Evolutionary conservation across 2,329 filamentous ascomycete genomes (phyloP).

Genomic region (Penicillium nordicum): DNA sequence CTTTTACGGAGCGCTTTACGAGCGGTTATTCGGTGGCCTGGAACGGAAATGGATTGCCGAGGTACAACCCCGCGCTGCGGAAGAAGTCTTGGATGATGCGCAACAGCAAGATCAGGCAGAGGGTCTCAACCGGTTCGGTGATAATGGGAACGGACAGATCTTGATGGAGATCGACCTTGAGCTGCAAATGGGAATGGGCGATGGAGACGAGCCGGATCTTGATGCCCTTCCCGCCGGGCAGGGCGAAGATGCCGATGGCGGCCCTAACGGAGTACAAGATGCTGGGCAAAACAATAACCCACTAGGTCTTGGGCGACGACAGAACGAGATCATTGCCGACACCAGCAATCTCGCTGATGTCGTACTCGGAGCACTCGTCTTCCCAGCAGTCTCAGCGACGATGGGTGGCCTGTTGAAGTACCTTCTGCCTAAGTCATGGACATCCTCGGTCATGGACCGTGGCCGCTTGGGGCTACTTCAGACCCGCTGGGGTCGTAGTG

Average conservation of each 20-base stretch:
- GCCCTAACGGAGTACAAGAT: constrained; percentile 26
- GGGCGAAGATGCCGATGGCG: constrained; percentile 23
- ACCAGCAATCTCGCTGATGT: constrained; percentile 57
- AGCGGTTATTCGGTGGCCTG: constrained; percentile 54
- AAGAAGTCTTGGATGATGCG: constrained; percentile 35
- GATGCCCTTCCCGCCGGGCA: constrained; percentile 24
- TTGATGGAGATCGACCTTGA: constrained; percentile 51
- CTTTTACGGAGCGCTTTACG: constrained; percentile 62
- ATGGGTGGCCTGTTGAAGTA: constrained; percentile 72
- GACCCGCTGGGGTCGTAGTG: constrained; percentile 80
- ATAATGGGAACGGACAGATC: constrained; percentile 40
- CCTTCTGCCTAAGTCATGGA: constrained; percentile 66
- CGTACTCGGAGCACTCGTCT: constrained; percentile 67
- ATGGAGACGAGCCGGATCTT: constrained; percentile 39
- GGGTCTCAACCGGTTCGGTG: constrained; percentile 24
- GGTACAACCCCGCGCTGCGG: constrained; percentile 56
- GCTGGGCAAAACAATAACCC: constrained; percentile 24
- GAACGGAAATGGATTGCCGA: constrained; percentile 62
- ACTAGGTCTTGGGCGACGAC: constrained; percentile 37
- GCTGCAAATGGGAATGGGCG: constrained; percentile 50
- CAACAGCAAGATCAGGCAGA: constrained; percentile 35
- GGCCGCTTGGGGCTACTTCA: constrained; percentile 67
- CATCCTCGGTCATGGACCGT: constrained; percentile 36
- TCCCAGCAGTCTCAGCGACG: constrained; percentile 74
- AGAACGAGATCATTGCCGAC: constrained; percentile 51